These are phyloP conservation scores for Tetrapyrgos nigripes DNA, from an alignment of 1,284 basidiomycete species.

Conservation along the genomic window DNA sequence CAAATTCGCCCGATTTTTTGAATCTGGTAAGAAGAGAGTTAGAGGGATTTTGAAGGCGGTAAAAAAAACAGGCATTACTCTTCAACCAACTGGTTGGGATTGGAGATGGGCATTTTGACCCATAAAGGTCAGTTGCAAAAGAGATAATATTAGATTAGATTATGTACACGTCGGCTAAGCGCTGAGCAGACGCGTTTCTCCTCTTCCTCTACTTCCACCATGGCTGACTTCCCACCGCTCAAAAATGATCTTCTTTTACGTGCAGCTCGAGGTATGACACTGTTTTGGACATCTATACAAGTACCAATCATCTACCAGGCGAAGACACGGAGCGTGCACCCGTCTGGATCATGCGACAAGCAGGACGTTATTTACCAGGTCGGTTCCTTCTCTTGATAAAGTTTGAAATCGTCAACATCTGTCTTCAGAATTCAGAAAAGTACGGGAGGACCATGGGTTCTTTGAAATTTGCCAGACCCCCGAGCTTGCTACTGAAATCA, in stretches of 20 bases:
- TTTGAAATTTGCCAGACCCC: conserved; percentile 94
- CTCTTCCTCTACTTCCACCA: conserved; percentile 17
- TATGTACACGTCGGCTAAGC: neutral
- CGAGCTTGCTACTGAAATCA: conserved; percentile 84
- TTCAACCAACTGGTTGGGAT: conserved; percentile 15
- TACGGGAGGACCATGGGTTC: conserved; percentile 87
- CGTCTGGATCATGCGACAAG: conserved; percentile 99
- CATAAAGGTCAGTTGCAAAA: neutral
- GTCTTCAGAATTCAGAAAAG: conserved; percentile 80
- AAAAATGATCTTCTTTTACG: conserved; percentile 92
- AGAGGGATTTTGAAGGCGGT: neutral
- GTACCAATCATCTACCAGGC: conserved; percentile 49
- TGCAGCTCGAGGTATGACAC: conserved; percentile 75
- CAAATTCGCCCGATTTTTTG: conserved; percentile 83
- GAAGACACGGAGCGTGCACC: conserved; percentile 92
- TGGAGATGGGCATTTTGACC: conserved; percentile 15
- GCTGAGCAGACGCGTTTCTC: neutral
- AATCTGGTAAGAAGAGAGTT: conserved; percentile 51
- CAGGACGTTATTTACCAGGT: conserved; percentile 96
- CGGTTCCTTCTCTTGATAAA: conserved; percentile 8
- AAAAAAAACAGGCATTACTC: conserved; percentile 1
- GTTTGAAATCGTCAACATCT: neutral
- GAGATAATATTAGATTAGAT: neutral
- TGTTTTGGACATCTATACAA: neutral
- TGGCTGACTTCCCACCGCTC: conserved; percentile 70